Base-by-base conservation (phyloP, 1,139 yeast species). In the Yamadazyma taylorii region DNA sequence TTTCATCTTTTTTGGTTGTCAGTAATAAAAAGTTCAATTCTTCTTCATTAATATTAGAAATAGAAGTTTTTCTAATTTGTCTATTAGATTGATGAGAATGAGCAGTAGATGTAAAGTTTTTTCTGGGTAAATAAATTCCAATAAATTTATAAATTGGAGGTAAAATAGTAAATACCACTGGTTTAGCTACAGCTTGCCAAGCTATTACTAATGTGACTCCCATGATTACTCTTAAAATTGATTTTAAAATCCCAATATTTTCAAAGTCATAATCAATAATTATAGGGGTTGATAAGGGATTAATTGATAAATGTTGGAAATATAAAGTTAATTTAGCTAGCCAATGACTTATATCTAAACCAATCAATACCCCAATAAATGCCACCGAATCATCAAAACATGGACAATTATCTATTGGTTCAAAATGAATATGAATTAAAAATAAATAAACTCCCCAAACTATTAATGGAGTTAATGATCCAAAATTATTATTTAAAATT, bases 341-440 rank as follows among this genome's bases (percentile, higher is more conserved):
- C 75, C 83, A 78, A 45, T 75, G 77, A 10, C 81, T 73, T 26
- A 81, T 46, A 44, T 81, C 88, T 19, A 82, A 51, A 0, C 97
- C 97, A 34, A 84, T 69, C 15, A 89, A 73, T 21, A 92, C 98
- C 2, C 97, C 97, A 39, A 89, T 67, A 52, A 92, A 92, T 3
- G 97, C 95, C 15, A 92, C 96, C 7, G 94, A 81, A 55, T 92
- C 98, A 53, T 88, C 97, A 58, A 85, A 90, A 57, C 98, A 92
- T 0, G 98, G 98, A 56, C 98, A 92, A 52, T 84, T 85, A 52
- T 92, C 98, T 10, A 86, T 82, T 0, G 98, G 97, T 44, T 79
- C 81, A 0, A 90, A 85, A 60, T 89, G 96, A 34, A 75, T 64
- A 52, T 84, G 81, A 30, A 85, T 69, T 30, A 86, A 63, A 2